These are phyloP conservation scores for Escovopsis sp. DNA, from an alignment of 2,329 filamentous ascomycete species.

Conservation along the genomic window DNA sequence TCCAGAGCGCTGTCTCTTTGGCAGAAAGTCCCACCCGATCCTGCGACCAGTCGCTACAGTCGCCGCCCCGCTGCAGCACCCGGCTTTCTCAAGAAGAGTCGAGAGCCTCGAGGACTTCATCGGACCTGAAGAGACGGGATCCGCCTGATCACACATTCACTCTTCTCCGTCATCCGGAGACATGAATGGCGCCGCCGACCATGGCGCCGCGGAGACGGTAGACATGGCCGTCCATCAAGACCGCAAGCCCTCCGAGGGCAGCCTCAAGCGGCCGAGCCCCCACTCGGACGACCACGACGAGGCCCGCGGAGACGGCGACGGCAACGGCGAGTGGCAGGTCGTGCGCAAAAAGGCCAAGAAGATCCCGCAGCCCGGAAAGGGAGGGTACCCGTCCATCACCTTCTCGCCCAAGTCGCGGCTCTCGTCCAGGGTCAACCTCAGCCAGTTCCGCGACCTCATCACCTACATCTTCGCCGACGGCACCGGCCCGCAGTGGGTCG, in stretches of 20 bases:
- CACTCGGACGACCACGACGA: slow-evolving; percentile 24
- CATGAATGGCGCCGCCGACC: slow-evolving; percentile 7
- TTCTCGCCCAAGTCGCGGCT: slow-evolving; percentile 45
- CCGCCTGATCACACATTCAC: too few species aligned
- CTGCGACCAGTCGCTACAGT: too few species aligned
- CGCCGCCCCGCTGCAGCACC: too few species aligned
- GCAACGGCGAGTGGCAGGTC: slow-evolving; percentile 37
- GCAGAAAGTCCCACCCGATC: too few species aligned
- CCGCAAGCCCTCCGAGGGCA: slow-evolving; percentile 18
- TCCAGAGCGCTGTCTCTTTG: too few species aligned
- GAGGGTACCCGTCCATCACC: slow-evolving; percentile 44
- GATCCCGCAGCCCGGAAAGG: slow-evolving; percentile 37
- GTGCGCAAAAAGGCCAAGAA: slow-evolving; percentile 49
- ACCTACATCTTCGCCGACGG: slow-evolving; percentile 56
- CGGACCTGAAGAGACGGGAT: too few species aligned
- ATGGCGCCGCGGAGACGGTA: slow-evolving; percentile 6
- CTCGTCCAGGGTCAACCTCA: slow-evolving; percentile 46
- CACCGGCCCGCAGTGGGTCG: slow-evolving; percentile 48
- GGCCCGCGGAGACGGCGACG: slow-evolving; percentile 19
- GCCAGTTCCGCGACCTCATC: slow-evolving; percentile 47
- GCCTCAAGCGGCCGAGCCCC: slow-evolving; percentile 34
- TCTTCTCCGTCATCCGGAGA: too few species aligned
- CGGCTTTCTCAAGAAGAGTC: too few species aligned
- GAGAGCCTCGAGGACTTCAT: too few species aligned
- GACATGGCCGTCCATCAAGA: too few species aligned